Base-by-base conservation (phyloP, 208 protist genomes). In the Porcisia deanei region DNA sequence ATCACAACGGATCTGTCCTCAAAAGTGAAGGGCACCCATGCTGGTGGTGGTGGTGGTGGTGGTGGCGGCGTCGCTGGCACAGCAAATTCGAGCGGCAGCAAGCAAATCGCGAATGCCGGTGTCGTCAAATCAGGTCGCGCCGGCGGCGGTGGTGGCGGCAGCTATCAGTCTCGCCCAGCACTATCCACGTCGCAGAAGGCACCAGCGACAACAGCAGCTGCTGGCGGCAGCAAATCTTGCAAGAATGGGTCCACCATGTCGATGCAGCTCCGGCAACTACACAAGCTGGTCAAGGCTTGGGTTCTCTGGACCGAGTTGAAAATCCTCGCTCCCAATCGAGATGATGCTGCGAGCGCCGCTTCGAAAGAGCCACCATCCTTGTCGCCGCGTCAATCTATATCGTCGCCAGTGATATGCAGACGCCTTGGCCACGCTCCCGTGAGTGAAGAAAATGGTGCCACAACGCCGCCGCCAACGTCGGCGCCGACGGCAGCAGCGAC, bases 211-310 rank as follows among this genome's bases (percentile, higher is more conserved):
- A 0, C 57, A 0, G 20, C 53, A 55, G 12, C 58, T 9, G 39
- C 75, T 25, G 49, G 41, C 22, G 16, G 12, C 1, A 39, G 41
- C n/a, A 75, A 75, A 20, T 10, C 71, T 16, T 41, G 16, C 41
- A 75, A 75, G 43, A 75, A 66, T 1, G 1, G 39, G 18, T n/a
- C 37, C 54, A 22, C 41, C n/a, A 20, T 22, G 25, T 39, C 67
- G 6, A 34, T 12, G 37, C 64, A 61, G 0, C 54, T 39, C 18
- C 71, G 58, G 77, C 54, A 34, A 65, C 77, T 73, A 55, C 77
- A 52, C 30, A 67, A 75, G 34, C 78, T 82, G 4, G 67, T 59
- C 20, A 68, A 45, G 61, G 78, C 78, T 30, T 82, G 78, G 78
- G 63, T 54, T 25, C 55, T 78, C 20, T 82, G 78, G 78, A 64